phyloP scores from a whole-genome alignment of 768 basidiomycete genomes.

The Baorangia bicolor region DNA sequence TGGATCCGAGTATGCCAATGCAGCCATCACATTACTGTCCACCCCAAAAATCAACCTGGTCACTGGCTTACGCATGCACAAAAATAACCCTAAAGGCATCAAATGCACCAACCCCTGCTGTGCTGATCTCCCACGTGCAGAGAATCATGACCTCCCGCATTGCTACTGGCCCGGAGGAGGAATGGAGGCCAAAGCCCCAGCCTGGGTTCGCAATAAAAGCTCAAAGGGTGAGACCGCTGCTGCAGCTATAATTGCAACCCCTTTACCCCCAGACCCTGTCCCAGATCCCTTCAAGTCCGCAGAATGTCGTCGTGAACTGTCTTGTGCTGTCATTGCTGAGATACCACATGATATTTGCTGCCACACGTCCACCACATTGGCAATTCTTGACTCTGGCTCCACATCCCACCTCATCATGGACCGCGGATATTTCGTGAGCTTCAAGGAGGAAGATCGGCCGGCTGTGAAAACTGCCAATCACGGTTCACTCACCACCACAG shows the following conservation, averaged over 20 bases:
- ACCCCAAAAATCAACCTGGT: neutral
- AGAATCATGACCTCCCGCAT: too few species aligned
- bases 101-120: neutral
- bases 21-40: too few species aligned
- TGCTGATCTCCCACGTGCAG: too few species aligned
- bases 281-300: too few species aligned
- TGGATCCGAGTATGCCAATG: neutral
- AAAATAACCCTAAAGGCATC: neutral
- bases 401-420: neutral
- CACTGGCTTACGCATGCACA: neutral
- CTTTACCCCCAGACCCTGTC: too few species aligned
- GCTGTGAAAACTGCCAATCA: neutral
- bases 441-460: neutral
- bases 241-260: neutral
- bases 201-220: neutral
- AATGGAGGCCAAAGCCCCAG: neutral
- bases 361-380: neutral
- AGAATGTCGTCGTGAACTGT: neutral
- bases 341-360: neutral
- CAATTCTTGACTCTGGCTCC: neutral
- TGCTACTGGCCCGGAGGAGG: too few species aligned
- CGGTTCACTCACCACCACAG: fast-evolving
- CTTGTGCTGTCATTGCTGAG: neutral
- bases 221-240: neutral
- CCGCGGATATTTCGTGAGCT: neutral